Evolutionary conservation across 768 basidiomycete species (phyloP).

Genomic region (Filobasidium floriforme): DNA sequence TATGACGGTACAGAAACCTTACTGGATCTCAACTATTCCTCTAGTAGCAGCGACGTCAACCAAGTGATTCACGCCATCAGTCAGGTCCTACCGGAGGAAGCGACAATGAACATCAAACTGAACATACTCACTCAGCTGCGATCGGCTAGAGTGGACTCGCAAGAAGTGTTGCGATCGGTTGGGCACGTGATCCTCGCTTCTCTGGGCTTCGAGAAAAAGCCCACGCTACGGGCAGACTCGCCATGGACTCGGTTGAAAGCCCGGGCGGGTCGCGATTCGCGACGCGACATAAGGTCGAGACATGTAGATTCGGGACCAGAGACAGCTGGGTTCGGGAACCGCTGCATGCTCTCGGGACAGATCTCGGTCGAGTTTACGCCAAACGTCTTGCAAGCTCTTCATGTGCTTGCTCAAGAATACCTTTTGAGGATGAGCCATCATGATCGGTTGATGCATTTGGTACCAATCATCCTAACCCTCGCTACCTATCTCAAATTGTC

Average conservation of each 20-base stretch:
- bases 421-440: neutral
- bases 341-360: too few relatives aligned
- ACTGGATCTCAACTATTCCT: neutral
- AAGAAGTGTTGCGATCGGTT: too few relatives aligned
- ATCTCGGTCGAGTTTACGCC: neutral
- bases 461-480: neutral
- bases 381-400: conserved; percentile 61
- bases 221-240: too few relatives aligned
- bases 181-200: too few relatives aligned
- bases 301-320: too few relatives aligned
- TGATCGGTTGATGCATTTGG: neutral
- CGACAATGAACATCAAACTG: neutral
- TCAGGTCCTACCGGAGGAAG: neutral
- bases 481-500: neutral
- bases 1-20: neutral
- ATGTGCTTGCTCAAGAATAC: conserved; percentile 60
- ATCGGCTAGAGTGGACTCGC: neutral
- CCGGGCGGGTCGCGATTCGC: too few relatives aligned
- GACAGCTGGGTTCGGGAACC: too few relatives aligned
- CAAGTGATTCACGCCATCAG: too few relatives aligned
- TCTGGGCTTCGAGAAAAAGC: too few relatives aligned
- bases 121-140: neutral
- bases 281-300: too few relatives aligned
- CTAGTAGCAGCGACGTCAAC: neutral
- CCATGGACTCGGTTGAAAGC: too few relatives aligned